A percentile compares a stretch with the other conserved stretches of the same genome.
Evolutionary conservation across 352 stramenopile species (phyloP).

Genomic region (Globisporangium cederbergense): DNA sequence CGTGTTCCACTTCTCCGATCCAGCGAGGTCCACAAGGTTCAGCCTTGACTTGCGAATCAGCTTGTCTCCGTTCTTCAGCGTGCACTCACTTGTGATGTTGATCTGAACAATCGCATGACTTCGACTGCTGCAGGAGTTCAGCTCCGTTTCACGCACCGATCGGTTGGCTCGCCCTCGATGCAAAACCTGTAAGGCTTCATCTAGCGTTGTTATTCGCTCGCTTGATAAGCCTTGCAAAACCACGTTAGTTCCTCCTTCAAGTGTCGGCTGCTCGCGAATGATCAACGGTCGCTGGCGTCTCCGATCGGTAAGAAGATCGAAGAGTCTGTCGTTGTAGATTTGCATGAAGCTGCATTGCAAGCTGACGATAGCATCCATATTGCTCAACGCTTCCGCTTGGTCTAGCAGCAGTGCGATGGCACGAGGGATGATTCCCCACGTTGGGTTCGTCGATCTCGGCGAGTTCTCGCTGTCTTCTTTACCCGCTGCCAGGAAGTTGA

Average conservation of each 20-base stretch:
- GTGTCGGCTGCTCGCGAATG: conserved; percentile 55
- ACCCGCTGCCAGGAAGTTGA: background rate
- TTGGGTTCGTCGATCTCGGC: conserved; percentile 6
- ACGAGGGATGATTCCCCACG: conserved; percentile 80
- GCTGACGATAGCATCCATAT: conserved; percentile 25
- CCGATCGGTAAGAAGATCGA: conserved; percentile 83
- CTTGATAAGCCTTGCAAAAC: conserved; percentile 59
- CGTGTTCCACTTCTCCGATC: conserved; percentile 84
- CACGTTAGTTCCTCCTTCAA: conserved; percentile 50
- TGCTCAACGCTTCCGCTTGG: conserved; percentile 11
- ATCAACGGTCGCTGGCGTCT: conserved; percentile 65
- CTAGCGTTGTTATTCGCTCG: conserved; percentile 34
- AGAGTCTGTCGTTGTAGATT: conserved; percentile 94
- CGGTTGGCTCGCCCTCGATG: conserved; percentile 49
- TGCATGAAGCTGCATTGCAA: conserved; percentile 89
- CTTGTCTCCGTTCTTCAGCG: conserved; percentile 30
- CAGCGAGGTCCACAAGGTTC: conserved; percentile 79
- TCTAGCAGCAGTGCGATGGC: conserved; percentile 70
- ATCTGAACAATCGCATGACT: conserved; percentile 92
- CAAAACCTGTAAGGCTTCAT: conserved; percentile 55
- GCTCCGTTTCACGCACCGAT: conserved; percentile 77
- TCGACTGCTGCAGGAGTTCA: conserved; percentile 85
- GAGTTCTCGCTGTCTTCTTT: conserved; percentile 3
- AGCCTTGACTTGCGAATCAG: conserved; percentile 46
- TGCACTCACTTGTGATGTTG: conserved; percentile 48